These are phyloP conservation scores for Thraustochytrium sp. DNA, from an alignment of 352 stramenopile species.

Conservation along the genomic window DNA sequence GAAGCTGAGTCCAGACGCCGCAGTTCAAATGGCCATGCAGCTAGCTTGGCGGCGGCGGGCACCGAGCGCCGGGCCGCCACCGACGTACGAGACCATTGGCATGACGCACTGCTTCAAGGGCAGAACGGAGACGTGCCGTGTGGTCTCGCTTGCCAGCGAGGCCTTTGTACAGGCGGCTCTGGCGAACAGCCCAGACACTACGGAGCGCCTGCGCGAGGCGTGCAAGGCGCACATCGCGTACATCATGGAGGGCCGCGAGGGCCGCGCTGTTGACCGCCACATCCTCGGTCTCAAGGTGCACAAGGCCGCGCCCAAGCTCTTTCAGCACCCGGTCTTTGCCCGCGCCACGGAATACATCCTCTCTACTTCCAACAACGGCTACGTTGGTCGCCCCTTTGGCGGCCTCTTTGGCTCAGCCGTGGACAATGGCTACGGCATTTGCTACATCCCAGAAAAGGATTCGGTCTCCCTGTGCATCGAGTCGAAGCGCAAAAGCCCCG, in stretches of 20 bases:
- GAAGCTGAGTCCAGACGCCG: slow-evolving; percentile 78
- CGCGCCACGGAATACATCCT: background rate
- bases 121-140: background rate
- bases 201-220: background rate
- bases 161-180: slow-evolving; percentile 20
- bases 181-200: background rate
- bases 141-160: background rate
- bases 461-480: background rate
- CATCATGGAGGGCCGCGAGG: background rate
- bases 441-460: slow-evolving; percentile 14
- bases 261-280: background rate
- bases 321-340: slow-evolving; percentile 18
- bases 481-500: background rate
- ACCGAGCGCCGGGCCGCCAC: background rate
- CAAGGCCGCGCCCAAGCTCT: background rate
- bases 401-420: slow-evolving; percentile 16
- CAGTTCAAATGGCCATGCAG: slow-evolving; percentile 83
- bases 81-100: slow-evolving; percentile 36
- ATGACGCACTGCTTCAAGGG: background rate
- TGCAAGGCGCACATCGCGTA: slow-evolving; percentile 26
- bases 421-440: slow-evolving; percentile 11
- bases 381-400: background rate
- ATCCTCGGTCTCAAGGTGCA: background rate
- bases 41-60: slow-evolving; percentile 58
- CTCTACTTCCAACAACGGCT: slow-evolving; percentile 21